Percentiles rank a stretch among this genome's conserved stretches.
Evolutionary conservation across 1,284 basidiomycete genomes (phyloP).

Genomic region (Fomitopsis schrenkii): DNA sequence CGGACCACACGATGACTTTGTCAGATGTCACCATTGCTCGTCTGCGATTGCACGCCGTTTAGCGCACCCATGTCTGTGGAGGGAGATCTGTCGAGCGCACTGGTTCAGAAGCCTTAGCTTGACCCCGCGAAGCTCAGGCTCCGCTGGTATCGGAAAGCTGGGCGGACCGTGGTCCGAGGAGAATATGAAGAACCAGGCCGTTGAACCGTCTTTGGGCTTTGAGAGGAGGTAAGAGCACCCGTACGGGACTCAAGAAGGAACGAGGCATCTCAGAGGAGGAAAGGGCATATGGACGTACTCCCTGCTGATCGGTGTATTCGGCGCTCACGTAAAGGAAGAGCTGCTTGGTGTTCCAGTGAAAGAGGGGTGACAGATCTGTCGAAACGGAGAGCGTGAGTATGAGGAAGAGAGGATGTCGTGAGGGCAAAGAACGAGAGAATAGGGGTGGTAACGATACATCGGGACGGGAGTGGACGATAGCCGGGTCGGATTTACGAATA

Average conservation of each 20-base stretch:
- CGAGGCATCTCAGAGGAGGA: neutral
- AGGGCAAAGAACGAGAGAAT: neutral
- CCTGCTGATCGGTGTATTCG: slow-evolving; percentile 69
- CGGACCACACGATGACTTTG: neutral
- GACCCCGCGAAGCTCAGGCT: neutral
- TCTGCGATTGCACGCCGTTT: neutral
- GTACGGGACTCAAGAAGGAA: neutral
- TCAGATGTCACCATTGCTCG: neutral
- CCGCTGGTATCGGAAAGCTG: neutral
- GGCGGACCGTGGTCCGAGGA: neutral
- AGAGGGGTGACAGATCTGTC: slow-evolving; percentile 74
- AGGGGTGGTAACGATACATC: neutral
- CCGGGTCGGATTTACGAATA: neutral
- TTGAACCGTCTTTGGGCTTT: neutral
- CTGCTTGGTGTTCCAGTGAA: slow-evolving; percentile 95
- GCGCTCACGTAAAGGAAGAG: slow-evolving; percentile 82
- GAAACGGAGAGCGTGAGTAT: neutral
- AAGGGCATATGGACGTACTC: slow-evolving; percentile 43
- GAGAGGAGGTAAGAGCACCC: neutral
- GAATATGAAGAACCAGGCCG: neutral
- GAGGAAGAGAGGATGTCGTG: neutral
- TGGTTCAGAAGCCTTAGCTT: neutral
- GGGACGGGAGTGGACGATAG: neutral
- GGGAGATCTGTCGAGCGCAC: neutral
- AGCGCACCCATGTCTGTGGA: neutral